Evolutionary conservation across 2,329 filamentous ascomycete genomes (phyloP).

Genomic region (Dactylellina parvicollis): DNA sequence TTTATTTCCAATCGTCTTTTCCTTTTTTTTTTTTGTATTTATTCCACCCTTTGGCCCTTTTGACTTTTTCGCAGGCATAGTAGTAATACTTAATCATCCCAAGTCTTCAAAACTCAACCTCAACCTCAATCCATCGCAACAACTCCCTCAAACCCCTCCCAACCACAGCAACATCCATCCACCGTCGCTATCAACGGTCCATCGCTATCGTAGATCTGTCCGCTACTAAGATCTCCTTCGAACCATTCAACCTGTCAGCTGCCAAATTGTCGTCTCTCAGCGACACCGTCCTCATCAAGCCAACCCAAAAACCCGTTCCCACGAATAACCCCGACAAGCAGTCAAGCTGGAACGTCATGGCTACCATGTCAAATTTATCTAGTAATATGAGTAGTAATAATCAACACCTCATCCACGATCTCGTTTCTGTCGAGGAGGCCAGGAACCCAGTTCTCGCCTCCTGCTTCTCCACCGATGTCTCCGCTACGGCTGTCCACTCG

Average conservation of each 20-base stretch:
- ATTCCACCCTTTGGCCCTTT: not conserved
- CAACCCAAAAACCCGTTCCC: conserved; percentile 47
- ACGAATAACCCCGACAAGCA: conserved; percentile 46
- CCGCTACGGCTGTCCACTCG: conserved; percentile 76
- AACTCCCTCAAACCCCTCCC: not conserved
- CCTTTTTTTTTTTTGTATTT: not conserved
- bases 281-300: conserved; percentile 42
- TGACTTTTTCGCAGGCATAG: not conserved
- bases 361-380: conserved; percentile 73
- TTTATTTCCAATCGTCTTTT: conserved; percentile 18
- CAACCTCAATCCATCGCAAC: conserved; percentile 46
- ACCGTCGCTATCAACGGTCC: not conserved
- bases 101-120: conserved; percentile 16
- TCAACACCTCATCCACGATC: conserved; percentile 67
- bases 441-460: conserved; percentile 84
- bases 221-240: too few relatives aligned
- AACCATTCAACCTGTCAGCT: conserved; percentile 1
- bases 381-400: conserved; percentile 79
- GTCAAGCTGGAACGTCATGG: conserved; percentile 53
- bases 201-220: too few relatives aligned
- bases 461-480: conserved; percentile 83
- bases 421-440: conserved; percentile 65
- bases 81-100: conserved; percentile 1
- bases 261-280: conserved; percentile 41
- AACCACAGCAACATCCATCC: not conserved